Evolutionary conservation across 176 grass and related monocot species (phyloP), one percentile per base, ranked within the genome.

Genomic region (Thalia dealbata): DNA sequence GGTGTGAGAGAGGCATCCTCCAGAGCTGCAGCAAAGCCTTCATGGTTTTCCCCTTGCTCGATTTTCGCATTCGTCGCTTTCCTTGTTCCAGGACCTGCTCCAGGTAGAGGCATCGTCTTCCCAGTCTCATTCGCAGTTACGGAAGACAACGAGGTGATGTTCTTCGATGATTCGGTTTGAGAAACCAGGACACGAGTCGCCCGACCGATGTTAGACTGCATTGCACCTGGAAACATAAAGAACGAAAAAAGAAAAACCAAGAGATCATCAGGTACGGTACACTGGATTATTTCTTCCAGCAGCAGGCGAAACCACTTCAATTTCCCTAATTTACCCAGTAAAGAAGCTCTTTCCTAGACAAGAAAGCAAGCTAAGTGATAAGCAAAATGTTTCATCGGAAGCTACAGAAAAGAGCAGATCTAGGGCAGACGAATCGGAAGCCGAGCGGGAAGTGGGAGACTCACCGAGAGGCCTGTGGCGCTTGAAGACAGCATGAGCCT

Each of bases 401-500:
- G 19, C 65, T 64, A 68, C 65, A 11, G n/a, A 43, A 43, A 42
- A 23, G 38, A 68, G n/a, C 26, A 16, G 26, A 64, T 42, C 65
- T 45, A 68, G 38, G 65, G 65, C 38, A 68, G 65, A 68, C 19
- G 38, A 22, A 23, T 21, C 6, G 44, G 65, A 44, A 68, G 38
- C 32, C 7, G 38, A 68, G n/a, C 15, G 32, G 64, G 0, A 67
- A n/a, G 32, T 67, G 32, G 21, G 41, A 38, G 32, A 44, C 65
- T 44, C 19, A 68, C 65, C 65, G 35, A 68, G 38, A 68, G 65
- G 65, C 23, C 18, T 68, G 45, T 90, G 93, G 23, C 89, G 84
- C 87, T 96, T 92, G 64, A 86, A 71, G 23, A 85, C 93, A 21
- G 84, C 93, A 59, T 88, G 78, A 77, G 91, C 7, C 60, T 96